Evolutionary conservation across 2,329 filamentous ascomycete genomes (phyloP).

Genomic region (Ophiocordyceps sinensis): DNA sequence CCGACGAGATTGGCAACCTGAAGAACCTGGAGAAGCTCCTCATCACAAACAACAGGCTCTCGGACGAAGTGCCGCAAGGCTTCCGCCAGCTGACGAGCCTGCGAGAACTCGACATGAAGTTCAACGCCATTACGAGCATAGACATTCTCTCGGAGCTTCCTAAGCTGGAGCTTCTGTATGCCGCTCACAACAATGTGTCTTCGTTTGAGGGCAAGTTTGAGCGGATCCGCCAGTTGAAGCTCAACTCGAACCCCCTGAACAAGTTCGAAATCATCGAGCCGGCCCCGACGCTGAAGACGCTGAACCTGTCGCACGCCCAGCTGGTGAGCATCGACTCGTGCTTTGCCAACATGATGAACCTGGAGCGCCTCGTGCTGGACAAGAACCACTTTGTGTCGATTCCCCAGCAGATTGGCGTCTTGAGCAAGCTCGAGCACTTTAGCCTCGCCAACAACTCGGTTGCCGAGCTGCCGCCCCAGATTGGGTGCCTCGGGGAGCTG

Average conservation of each 20-base stretch:
- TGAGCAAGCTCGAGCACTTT: constrained; percentile 75
- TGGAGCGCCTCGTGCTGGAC: constrained; percentile 80
- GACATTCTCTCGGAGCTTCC: constrained; percentile 75
- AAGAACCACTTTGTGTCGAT: constrained; percentile 92
- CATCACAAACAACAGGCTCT: constrained; percentile 87
- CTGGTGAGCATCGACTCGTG: constrained; percentile 79
- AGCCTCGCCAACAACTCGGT: constrained; percentile 89
- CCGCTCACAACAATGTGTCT: constrained; percentile 86
- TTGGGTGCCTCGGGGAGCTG: constrained; percentile 76
- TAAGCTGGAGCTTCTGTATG: constrained; percentile 72
- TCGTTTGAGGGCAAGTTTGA: constrained; percentile 83
- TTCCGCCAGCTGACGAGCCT: constrained; percentile 64
- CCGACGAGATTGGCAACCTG: constrained; percentile 64
- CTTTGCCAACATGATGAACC: constrained; percentile 73
- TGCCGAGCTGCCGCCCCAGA: constrained; percentile 68
- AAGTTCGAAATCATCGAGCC: constrained; percentile 72
- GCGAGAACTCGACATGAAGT: constrained; percentile 86
- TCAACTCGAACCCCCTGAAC: constrained; percentile 92
- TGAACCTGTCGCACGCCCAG: constrained; percentile 87
- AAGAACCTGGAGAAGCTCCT: constrained; percentile 74
- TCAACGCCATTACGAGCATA: constrained; percentile 80
- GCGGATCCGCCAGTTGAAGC: constrained; percentile 65
- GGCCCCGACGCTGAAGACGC: constrained; percentile 66
- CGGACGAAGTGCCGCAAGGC: constrained; percentile 56
- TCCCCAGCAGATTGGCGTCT: constrained; percentile 68